Base-by-base conservation (phyloP, 2,329 filamentous ascomycete genomes). In the Alternaria sp. region DNA sequence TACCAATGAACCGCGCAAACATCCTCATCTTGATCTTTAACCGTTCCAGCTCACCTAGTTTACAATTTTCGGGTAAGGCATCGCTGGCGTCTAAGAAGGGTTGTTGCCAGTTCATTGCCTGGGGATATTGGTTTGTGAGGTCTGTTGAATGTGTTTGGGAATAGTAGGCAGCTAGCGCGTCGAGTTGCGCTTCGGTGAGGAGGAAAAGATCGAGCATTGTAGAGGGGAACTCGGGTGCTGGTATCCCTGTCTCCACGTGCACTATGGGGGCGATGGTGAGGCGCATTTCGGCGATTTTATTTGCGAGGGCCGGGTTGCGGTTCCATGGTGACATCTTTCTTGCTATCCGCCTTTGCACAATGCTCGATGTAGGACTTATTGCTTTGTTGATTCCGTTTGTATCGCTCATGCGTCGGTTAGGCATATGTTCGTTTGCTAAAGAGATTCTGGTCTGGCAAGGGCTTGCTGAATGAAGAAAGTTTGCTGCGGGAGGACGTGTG, bases 161-260 rank as follows among this genome's bases (percentile, higher is more conserved):
- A 82, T 93, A 93, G 80, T 91, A 92, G 68, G 85, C 82, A 4
- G 91, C 91, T 44, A 93, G 85, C 57, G 83, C 82, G 80, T 93
- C 91, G 58, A 93, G 88, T 79, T 93, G 85, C 28, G 80, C 80
- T 76, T 91, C 89, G 15, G 90, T 93, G 40, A 93, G 85, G 30
- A 93, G 88, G 85, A 90, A 92, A 80, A 91, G 92, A 75, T 86
- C 85, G 49, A 93, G 87, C 58, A 93, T 83, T 4, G 87, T 91
- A 19, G 75, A 73, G 1, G 91, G 91, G 77, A 91, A 93, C 59
- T 82, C 77, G 0, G 88, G 86, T 72, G 92, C 90, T 3, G 90
- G 81, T n/a, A 80, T 74, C 53, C 90, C 90, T 2, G 86, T 87
- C 21, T 83, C 83, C 67, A 90, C 80, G 78, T 89, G 86, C 0